Evolutionary conservation across 805 yeast species (phyloP), one percentile per base, ranked within the genome.

Genomic region (Hanseniaspora vineae): DNA sequence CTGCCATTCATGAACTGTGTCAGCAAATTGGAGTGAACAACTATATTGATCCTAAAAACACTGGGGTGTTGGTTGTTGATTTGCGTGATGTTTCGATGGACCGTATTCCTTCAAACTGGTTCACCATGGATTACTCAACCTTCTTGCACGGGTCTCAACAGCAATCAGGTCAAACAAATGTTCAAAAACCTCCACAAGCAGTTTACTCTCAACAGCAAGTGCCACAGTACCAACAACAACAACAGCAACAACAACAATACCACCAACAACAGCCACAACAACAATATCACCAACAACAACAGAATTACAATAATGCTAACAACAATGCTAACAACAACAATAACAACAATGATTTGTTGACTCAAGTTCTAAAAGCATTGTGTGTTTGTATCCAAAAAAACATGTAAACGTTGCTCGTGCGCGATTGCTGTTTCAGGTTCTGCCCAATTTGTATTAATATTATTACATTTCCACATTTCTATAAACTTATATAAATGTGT

Each of bases 1-100:
- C 97, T 2, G 96, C 96, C 0, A 78, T 88, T 17, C 92, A 86
- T 58, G 73, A 77, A 45, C 65, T 86, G 58, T 87, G 96, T 64
- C 59, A 66, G 33, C 83, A 85, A 55, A 76, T 81, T 42, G 67
- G 76, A 23, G 71, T 89, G 53, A 73, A 65, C 31, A 76, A 75
- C 52, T 70, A 76, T 54, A 70, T 83, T 35, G 90, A 88, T 55
- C 69, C 71, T 1, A 74, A 81, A 47, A 90, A 90, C 61, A 52
- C 83, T 2, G 97, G 97, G 32, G 95, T 89, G 2, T 61, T 89
- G 50, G 70, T 84, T 11, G 77, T 89, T 48, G 82, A 82, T 54
- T 71, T 86, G 47, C 54, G 61, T n/a, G 66, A 68, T 19, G 73
- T 76, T 2, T 31, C 20, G 4, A 2, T 42, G 11, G 15, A 35